Base-by-base conservation (phyloP, 495 filamentous ascomycete species). In the Achaetomiella virescens region DNA sequence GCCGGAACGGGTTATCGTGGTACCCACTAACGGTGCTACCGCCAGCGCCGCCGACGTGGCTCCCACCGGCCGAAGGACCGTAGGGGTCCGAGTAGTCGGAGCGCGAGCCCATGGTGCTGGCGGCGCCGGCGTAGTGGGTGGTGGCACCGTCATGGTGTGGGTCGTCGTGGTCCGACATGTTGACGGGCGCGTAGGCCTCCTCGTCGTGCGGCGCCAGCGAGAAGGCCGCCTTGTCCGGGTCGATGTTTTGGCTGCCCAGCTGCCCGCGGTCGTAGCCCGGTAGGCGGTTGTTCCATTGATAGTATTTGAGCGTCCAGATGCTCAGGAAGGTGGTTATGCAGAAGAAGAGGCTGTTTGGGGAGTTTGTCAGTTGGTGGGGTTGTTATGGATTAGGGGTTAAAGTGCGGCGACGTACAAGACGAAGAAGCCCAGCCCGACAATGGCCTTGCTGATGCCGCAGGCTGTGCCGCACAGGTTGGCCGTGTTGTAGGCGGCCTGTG, bases 381-480 rank as follows among this genome's bases (percentile, higher is more conserved):
- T 3, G 6, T 27, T 36, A 31, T 27, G 36, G 45, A 44, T 27
- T 36, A 37, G 35, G 36, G 38, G 24, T 35, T 36, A 15, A 18
- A 29, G 29, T 37, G 45, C 24, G 43, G 29, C 36, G 21, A 76
- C 83, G 41, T 80, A 96, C 91, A 84, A 89, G 68, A 95, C 83
- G 33, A 95, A 78, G 33, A 93, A 82, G 1, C 83, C 89, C 20
- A 96, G 72, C 15, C 83, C 89, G n/a, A 89, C 84, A 14, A 84
- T 84, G 14, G 83, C 86, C 50, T 87, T 86, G 75, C 88, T 91
- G 46, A 91, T 66, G 17, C 75, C 75, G 70, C 92, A 97, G 45
- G 62, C 79, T 14, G 72, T 67, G 2, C 71, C 72, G 65, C 78
- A 81, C 3, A 68, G 63, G 53, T 72, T 72, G 31, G 71, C 72